phyloP scores from a whole-genome alignment of 2,329 filamentous ascomycete species.

The Aureobasidium uvarum region DNA sequence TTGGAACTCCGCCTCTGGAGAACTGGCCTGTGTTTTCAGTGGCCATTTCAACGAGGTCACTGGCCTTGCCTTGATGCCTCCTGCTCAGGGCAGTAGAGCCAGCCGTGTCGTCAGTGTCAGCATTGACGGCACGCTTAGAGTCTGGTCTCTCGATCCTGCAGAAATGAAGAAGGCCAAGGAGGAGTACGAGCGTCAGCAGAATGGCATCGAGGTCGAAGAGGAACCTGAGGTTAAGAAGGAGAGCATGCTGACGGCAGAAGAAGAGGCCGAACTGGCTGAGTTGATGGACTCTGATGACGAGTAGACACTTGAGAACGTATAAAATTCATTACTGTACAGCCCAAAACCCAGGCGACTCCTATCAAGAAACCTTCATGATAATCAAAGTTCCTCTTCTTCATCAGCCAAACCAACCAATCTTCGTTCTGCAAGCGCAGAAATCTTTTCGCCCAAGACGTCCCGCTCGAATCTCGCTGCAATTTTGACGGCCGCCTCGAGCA shows the following conservation, averaged over 20 bases:
- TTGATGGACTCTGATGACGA: conserved; percentile 64
- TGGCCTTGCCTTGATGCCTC: conserved; percentile 63
- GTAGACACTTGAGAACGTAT: background rate
- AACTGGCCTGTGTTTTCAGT: conserved; percentile 43
- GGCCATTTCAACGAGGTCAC: conserved; percentile 96
- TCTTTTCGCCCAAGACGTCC: conserved; percentile 81
- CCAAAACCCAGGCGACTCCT: background rate
- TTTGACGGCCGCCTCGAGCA: conserved; percentile 88
- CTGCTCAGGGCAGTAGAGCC: conserved; percentile 46
- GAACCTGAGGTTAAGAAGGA: conserved; percentile 44
- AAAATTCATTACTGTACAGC: background rate
- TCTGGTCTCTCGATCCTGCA: conserved; percentile 69
- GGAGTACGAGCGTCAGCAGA: conserved; percentile 51
- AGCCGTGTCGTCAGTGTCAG: conserved; percentile 69
- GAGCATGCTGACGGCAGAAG: conserved; percentile 73
- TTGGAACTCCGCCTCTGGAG: conserved; percentile 61
- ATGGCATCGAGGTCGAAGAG: conserved; percentile 43
- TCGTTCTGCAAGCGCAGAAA: conserved; percentile 76
- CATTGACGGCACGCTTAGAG: conserved; percentile 84
- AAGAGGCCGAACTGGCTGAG: conserved; percentile 88
- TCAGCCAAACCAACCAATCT: conserved; percentile 62
- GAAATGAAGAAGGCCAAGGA: conserved; percentile 58
- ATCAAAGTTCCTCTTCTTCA: conserved; percentile 45
- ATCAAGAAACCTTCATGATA: background rate
- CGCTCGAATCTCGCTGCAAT: conserved; percentile 83